Evolutionary conservation across 2,329 filamentous ascomycete species (phyloP).

Genomic region (Byssothecium circinans): DNA sequence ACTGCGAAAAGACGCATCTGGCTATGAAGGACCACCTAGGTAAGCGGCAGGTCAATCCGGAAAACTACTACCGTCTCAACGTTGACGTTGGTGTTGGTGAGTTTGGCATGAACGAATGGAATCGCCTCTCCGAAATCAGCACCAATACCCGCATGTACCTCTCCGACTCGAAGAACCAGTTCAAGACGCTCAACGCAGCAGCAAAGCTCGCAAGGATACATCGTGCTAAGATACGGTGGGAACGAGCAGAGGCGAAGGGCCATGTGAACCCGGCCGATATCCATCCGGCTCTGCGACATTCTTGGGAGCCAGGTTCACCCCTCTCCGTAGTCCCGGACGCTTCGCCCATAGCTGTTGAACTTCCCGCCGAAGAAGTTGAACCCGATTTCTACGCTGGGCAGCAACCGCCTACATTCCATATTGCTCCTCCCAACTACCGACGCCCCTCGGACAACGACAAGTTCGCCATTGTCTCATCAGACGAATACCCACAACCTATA

Average conservation of each 20-base stretch:
- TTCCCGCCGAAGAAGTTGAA: conserved; percentile 59
- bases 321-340: conserved; percentile 43
- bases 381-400: conserved; percentile 36
- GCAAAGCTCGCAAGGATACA: conserved; percentile 82
- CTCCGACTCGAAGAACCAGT: conserved; percentile 70
- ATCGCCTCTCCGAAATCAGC: conserved; percentile 89
- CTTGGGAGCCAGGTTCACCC: conserved; percentile 24
- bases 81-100: conserved; percentile 95
- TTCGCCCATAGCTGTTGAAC: conserved; percentile 57
- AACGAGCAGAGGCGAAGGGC: conserved; percentile 47
- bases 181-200: conserved; percentile 74
- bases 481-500: conserved; percentile 58
- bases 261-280: background rate
- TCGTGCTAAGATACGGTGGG: conserved; percentile 70
- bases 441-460: conserved; percentile 49
- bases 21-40: conserved; percentile 80
- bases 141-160: conserved; percentile 88
- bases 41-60: conserved; percentile 76
- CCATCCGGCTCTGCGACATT: background rate
- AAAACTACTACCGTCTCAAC: conserved; percentile 95
- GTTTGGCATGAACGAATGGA: conserved; percentile 99
- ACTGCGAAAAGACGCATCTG: conserved; percentile 87
- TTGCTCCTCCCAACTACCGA: conserved; percentile 41
- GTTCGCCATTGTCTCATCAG: conserved; percentile 58
- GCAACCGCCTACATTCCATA: conserved; percentile 34